Evolutionary conservation across 805 yeast genomes (phyloP), one percentile per base, ranked within the genome.

Genomic region (Candida maris): DNA sequence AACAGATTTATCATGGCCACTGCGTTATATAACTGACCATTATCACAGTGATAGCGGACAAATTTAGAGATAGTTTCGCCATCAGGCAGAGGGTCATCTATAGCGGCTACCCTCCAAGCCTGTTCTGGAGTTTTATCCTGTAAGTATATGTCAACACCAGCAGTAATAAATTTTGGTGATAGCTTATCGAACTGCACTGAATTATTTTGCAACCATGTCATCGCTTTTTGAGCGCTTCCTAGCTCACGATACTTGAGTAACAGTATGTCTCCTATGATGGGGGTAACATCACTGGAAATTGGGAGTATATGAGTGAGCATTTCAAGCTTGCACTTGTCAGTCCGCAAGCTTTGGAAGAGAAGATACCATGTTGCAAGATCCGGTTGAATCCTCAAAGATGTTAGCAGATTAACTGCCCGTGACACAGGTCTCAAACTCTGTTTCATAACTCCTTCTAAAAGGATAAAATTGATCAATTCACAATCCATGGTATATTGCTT

Each of bases 291-390:
- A 6, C n/a, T 19, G 12, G 17, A 10, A 14, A 8, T 20, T n/a
- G 4, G 13, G 10, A 27, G 10, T 13, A 34, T n/a, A 5, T 10
- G n/a, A 18, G 14, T 32, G 4, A 34, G 18, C 23, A 34, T 17
- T 18, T 19, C 18, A 14, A 9, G 10, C 15, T 27, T 30, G 16
- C 13, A 8, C 15, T 6, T n/a, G 21, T 20, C 32, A 8, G 14
- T 25, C 28, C 16, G 8, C 21, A 38, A n/a, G 10, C 32, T 12
- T n/a, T 22, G 15, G 31, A 34, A 21, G 6, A 40, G 9, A 6
- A 37, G 16, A 19, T 33, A 34, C 38, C 37, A 40, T 1, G 44
- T 37, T 15, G 19, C 32, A 13, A 23, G 19, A 31, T 40, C 32
- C 6, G 44, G 38, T 10, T 14, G 9, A 1, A 40, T 19, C 7